Conservation (phyloP, 78 protist species). For the Speleostelium caveatum region DNA sequence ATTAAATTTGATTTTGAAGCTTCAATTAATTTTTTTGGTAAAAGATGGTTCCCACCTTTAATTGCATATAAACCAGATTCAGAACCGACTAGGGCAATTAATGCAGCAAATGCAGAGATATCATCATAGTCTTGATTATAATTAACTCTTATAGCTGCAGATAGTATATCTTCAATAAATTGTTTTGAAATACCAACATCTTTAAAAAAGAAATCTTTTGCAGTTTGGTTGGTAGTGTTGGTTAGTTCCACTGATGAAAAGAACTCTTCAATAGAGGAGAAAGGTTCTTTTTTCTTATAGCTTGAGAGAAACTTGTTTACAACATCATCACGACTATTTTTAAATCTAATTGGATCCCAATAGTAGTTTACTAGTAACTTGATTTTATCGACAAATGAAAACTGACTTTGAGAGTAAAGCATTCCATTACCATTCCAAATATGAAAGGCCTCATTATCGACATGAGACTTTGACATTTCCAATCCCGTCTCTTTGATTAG, state of each 20-base stretch:
- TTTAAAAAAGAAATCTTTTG: not conserved
- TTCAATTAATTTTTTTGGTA: not conserved
- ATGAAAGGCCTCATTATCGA: not conserved
- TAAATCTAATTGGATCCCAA: constrained; percentile 29
- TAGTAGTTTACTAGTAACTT: constrained; percentile 32
- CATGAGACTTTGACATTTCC: too few species aligned
- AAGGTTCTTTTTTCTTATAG: constrained; percentile 40
- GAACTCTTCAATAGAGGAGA: constrained; percentile 40
- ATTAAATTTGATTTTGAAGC: not conserved
- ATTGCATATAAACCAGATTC: constrained; percentile 12
- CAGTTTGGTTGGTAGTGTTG: not conserved
- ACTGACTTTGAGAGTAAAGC: constrained; percentile 6
- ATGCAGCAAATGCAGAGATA: constrained; percentile 22
- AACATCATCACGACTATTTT: constrained; percentile 17
- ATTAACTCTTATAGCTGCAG: not conserved
- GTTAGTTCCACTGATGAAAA: not conserved
- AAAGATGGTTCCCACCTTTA: constrained; percentile 29
- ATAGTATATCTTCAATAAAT: not conserved
- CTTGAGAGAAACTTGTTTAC: constrained; percentile 26
- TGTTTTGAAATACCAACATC: not conserved
- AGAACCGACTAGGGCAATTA: constrained; percentile 39
- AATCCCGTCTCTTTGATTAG: not conserved
- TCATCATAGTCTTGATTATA: not conserved
- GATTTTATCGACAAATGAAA: not conserved
- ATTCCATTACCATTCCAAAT: constrained; percentile 50